Evolutionary conservation across 163 green algal genomes (phyloP).

Genomic region (Coccomyxa subellipsoidea): DNA sequence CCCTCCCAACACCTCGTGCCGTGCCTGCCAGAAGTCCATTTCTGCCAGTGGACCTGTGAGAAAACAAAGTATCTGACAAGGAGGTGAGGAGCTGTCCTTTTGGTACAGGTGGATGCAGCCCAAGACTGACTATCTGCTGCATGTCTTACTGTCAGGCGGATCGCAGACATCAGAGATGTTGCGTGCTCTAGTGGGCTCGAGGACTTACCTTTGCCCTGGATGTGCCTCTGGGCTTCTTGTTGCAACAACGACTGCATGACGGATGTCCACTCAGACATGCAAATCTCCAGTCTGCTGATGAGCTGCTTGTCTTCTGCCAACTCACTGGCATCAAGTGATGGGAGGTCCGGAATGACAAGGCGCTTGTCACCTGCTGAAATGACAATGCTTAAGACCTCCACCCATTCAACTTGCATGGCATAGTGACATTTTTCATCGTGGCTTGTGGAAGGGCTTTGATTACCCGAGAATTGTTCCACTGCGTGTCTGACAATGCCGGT

Average conservation of each 20-base stretch:
- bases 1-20: conserved; percentile 64
- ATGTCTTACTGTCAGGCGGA: too few relatives aligned
- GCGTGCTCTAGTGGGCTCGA: too few relatives aligned
- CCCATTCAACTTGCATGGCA: too few relatives aligned
- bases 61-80: too few relatives aligned
- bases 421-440: background rate
- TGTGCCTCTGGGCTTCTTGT: background rate
- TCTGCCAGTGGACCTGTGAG: conserved; percentile 68
- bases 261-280: background rate
- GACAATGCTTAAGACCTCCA: background rate
- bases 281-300: background rate
- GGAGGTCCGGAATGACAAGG: background rate
- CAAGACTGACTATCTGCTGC: too few relatives aligned
- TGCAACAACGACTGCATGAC: background rate
- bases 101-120: too few relatives aligned
- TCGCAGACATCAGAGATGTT: too few relatives aligned
- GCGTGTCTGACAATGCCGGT: background rate
- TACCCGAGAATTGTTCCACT: background rate
- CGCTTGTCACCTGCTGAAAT: background rate
- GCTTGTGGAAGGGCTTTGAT: background rate
- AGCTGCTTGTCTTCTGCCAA: background rate
- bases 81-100: too few relatives aligned
- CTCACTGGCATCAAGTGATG: background rate
- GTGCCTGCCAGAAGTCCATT: conserved; percentile 85
- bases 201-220: background rate